Percentiles rank a stretch among this genome's conserved stretches.
phyloP scores from a whole-genome alignment of 148 eudicot genomes.

The Euryodendron excelsum region DNA sequence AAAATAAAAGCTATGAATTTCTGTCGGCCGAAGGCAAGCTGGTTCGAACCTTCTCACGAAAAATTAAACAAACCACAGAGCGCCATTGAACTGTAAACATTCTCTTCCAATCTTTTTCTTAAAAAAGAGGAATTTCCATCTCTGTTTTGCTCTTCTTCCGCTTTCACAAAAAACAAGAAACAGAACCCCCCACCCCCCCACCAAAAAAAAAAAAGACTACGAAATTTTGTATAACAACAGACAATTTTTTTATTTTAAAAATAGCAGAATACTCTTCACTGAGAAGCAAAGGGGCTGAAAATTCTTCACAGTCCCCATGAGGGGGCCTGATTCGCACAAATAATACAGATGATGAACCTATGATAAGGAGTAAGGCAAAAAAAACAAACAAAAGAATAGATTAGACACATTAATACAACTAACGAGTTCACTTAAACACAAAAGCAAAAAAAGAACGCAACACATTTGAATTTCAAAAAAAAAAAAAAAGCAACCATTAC shows the following conservation, averaged over 20 bases:
- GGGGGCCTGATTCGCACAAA: constrained; percentile 9
- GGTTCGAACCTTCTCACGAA: no score
- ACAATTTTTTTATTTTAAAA: background rate
- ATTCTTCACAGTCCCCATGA: constrained; percentile 13
- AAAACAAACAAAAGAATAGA: constrained; percentile 14
- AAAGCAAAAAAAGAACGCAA: background rate
- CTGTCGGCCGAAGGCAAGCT: no score
- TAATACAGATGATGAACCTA: background rate
- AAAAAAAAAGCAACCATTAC: background rate
- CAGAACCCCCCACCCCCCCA: no score
- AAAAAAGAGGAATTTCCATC: no score
- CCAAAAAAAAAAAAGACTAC: background rate
- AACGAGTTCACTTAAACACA: background rate
- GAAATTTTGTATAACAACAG: background rate
- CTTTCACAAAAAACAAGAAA: no score
- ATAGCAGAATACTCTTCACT: constrained; percentile 13
- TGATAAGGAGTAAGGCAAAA: background rate
- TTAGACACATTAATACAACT: background rate
- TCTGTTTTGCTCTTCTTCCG: no score
- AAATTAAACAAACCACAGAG: no score
- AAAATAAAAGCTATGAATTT: no score
- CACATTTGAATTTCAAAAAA: background rate
- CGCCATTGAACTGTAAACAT: no score
- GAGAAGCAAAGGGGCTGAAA: constrained; percentile 24
- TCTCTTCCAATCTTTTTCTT: no score